phyloP scores from a whole-genome alignment of 768 basidiomycete species.

The Mycena belliarum region DNA sequence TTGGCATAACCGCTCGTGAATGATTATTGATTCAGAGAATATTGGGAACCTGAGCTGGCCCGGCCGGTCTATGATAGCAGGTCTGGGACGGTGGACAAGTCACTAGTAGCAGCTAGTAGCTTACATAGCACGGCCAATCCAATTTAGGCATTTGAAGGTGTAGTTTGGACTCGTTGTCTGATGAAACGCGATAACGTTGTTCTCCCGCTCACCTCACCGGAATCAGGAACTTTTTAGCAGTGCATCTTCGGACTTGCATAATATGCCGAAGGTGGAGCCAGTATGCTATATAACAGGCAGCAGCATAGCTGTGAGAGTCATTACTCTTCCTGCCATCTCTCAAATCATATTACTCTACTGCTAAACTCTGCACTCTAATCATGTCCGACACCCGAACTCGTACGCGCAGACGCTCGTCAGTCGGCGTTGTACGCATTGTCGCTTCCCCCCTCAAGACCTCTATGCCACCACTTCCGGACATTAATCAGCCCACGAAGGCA shows the following conservation, averaged over 20 bases:
- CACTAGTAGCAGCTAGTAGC: too few relatives aligned
- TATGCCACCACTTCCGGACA: slow-evolving; percentile 20
- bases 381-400: slow-evolving; percentile 21
- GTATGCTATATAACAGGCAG: slow-evolving; percentile 12
- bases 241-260: background rate
- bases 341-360: slow-evolving; percentile 6
- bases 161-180: background rate
- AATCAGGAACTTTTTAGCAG: background rate
- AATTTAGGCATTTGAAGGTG: background rate
- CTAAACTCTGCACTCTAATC: slow-evolving; percentile 11
- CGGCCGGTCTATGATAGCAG: too few relatives aligned
- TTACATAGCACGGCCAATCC: background rate
- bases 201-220: background rate
- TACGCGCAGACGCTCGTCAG: slow-evolving; percentile 14
- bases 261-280: background rate
- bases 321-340: background rate
- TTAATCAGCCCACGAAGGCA: slow-evolving; percentile 22
- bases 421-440: slow-evolving; percentile 16
- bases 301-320: slow-evolving; percentile 5
- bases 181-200: background rate
- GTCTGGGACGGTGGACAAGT: too few relatives aligned
- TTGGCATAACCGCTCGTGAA: too few relatives aligned
- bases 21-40: too few relatives aligned
- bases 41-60: too few relatives aligned
- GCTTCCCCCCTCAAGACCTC: slow-evolving; percentile 20